phyloP scores from a whole-genome alignment of 2,329 filamentous ascomycete species.

The Cladosporium sp. region DNA sequence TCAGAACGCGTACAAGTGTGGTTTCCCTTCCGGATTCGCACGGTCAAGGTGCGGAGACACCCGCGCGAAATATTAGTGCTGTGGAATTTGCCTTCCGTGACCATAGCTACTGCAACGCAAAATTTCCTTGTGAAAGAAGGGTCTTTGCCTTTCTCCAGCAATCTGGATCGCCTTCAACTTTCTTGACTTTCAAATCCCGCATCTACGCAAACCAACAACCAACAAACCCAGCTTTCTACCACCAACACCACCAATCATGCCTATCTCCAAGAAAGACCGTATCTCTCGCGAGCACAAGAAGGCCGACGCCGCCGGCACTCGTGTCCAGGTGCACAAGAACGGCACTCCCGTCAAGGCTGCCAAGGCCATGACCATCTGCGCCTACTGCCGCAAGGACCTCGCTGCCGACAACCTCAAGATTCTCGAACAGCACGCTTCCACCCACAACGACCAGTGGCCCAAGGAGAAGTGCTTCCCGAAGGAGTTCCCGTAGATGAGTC shows the following conservation, averaged over 20 bases:
- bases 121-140: conserved; percentile 4
- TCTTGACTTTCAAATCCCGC: background rate
- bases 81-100: background rate
- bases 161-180: background rate
- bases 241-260: conserved; percentile 31
- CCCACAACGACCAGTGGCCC: conserved; percentile 50
- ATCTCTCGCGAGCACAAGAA: conserved; percentile 54
- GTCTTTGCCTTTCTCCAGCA: background rate
- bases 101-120: background rate
- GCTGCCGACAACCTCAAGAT: conserved; percentile 29
- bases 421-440: conserved; percentile 51
- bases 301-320: conserved; percentile 52
- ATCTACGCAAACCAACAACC: background rate
- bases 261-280: conserved; percentile 50
- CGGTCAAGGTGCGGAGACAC: too few species aligned
- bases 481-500: conserved; percentile 33
- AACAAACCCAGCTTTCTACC: background rate
- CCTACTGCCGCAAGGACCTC: conserved; percentile 28
- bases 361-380: conserved; percentile 47
- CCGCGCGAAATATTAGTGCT: background rate
- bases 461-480: conserved; percentile 59
- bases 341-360: conserved; percentile 53
- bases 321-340: conserved; percentile 51
- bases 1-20: background rate
- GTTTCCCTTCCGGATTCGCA: background rate